Evolutionary conservation across 2,329 filamentous ascomycete species (phyloP), one percentile per base, ranked within the genome.

Genomic region (Raffaelea deltoideospora): DNA sequence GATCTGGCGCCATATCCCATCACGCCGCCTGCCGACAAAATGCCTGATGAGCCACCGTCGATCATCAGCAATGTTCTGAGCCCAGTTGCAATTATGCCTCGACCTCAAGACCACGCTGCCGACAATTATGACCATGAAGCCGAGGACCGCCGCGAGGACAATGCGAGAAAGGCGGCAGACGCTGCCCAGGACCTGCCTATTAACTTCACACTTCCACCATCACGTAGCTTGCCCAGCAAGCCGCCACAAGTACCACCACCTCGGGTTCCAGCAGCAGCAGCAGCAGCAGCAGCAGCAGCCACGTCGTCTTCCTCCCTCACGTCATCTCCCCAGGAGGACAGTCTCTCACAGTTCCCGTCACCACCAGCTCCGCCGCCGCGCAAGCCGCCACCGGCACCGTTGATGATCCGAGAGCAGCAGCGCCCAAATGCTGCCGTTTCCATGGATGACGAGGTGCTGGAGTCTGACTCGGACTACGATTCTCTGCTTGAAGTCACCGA

Each of bases 401-500:
- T 96, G 37, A 78, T 87, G 50, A 65, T 96, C 19, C 67, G 66
- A 31, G 61, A 63, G 33, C 47, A 54, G 15, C 50, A 51, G n/a
- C 50, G 46, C 20, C 45, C 50, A 3, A 43, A n/a, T n/a, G n/a
- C n/a, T n/a, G n/a, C 47, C 0, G 39, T 51, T 4, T 45, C 52
- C 3, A 47, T 52, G 4, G 72, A 78, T n/a, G 75, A 77, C 11
- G 67, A 71, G 3, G 48, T 49, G 2, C 77, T 78, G 0, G 83
- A 84, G 41, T 87, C 83, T 0, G 83, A 84, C 41, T 87, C 83
- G 0, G 86, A 93, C 44, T 90, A 87, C 47, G 84, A 90, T 41
- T 80, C 87, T 43, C 68, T 81, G 26, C 57, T 84, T 11, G 78
- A 83, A 43, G 74, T 79, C 4, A 69, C 78, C 31, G 76, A 80